These are phyloP conservation scores for Kodamaea kaohsiungensis DNA, from an alignment of 805 yeast species.

Conservation along the genomic window DNA sequence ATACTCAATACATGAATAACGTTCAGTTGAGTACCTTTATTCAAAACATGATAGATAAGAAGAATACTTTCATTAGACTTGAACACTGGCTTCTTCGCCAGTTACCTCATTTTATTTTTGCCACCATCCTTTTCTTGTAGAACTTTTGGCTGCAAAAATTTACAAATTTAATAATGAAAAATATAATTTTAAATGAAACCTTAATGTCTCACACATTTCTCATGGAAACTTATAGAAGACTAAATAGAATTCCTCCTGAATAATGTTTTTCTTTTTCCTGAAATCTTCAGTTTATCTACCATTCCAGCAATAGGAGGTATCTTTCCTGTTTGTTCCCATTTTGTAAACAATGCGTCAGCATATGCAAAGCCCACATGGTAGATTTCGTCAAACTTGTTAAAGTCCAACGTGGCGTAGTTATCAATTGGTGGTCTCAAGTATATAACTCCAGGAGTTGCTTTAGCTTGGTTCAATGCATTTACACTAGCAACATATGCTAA, in stretches of 20 bases:
- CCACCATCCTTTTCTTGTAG: no score
- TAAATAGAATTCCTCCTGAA: conserved; percentile 67
- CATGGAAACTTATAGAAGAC: neutral
- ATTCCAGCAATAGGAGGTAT: conserved; percentile 65
- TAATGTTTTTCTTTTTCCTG: conserved; percentile 25
- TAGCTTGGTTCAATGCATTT: conserved; percentile 86
- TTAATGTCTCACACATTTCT: neutral
- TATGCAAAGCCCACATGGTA: conserved; percentile 76
- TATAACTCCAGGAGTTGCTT: conserved; percentile 77
- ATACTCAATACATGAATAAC: no score
- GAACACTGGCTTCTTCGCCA: no score
- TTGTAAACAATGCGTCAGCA: conserved; percentile 58
- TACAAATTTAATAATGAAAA: no score
- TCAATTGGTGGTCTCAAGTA: conserved; percentile 95
- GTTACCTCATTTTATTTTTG: no score
- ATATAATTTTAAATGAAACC: neutral
- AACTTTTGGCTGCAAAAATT: no score
- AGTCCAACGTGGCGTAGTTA: conserved; percentile 86
- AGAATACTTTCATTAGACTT: no score
- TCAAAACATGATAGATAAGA: no score
- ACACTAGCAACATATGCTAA: conserved; percentile 95
- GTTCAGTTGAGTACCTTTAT: no score
- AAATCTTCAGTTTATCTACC: conserved; percentile 19
- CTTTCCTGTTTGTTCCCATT: conserved; percentile 51
- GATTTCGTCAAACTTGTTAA: conserved; percentile 88